Evolutionary conservation across 306 rosid genomes (phyloP).

Genomic region (Castanea sativa): DNA sequence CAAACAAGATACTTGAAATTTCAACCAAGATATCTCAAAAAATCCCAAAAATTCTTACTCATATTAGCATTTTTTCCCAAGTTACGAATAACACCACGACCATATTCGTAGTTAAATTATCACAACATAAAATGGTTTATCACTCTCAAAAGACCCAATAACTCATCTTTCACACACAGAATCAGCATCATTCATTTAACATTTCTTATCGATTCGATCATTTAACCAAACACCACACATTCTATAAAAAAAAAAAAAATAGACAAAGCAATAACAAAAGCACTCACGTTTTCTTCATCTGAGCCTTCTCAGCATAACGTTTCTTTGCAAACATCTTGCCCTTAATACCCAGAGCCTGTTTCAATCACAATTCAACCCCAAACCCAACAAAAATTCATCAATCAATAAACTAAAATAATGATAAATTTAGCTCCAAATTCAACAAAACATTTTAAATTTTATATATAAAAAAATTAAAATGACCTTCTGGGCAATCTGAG

Average conservation of each 20-base stretch:
- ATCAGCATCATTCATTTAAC: neutral
- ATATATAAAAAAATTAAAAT: neutral
- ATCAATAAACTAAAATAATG: neutral
- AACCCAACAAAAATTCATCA: no score
- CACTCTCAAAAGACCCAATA: neutral
- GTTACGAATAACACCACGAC: no score
- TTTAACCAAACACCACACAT: neutral
- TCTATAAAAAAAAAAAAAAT: neutral
- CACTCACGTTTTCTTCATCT: no score
- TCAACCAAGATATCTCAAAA: neutral
- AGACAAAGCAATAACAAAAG: neutral
- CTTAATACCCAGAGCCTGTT: no score
- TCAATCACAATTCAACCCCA: no score
- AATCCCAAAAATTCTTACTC: neutral
- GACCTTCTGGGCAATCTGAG: conserved; percentile 84
- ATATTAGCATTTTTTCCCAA: no score
- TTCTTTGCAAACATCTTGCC: no score
- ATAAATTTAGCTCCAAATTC: neutral
- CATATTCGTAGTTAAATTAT: no score
- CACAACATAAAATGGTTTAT: no score
- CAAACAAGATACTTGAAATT: neutral
- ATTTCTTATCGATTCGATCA: neutral
- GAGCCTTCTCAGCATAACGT: no score
- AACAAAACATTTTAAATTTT: neutral
- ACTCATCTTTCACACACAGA: neutral